Conservation (phyloP, 345 rosid genomes). For the Camelina sativa region DNA sequence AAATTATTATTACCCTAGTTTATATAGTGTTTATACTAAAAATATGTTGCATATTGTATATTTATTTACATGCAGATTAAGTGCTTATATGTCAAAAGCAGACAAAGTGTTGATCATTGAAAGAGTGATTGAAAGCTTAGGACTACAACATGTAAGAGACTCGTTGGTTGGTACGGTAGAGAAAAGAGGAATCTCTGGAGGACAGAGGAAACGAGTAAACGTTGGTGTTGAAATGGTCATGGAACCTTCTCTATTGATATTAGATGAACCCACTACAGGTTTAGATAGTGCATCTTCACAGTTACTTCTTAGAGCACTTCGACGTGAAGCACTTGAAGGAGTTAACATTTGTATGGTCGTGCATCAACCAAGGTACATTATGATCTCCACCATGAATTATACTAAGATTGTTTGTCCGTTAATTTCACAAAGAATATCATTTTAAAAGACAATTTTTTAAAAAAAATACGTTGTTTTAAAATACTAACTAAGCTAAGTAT, state of each 20-base stretch:
- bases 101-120: conserved; percentile 88
- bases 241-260: conserved; percentile 91
- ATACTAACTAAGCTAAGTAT: too few relatives aligned
- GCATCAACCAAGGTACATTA: conserved; percentile 83
- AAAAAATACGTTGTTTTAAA: too few relatives aligned
- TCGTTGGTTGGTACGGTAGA: conserved; percentile 90
- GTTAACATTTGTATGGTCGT: conserved; percentile 89
- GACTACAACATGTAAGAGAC: conserved; percentile 81
- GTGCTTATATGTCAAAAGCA: conserved; percentile 79
- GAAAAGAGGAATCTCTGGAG: conserved; percentile 91
- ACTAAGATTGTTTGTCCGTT: too few relatives aligned
- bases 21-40: not conserved
- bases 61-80: conserved; percentile 52
- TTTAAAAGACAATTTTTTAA: too few relatives aligned
- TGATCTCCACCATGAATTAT: not conserved
- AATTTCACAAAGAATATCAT: too few relatives aligned
- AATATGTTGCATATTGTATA: not conserved
- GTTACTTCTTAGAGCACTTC: conserved; percentile 79
- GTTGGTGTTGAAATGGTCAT: conserved; percentile 95
- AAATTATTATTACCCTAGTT: not conserved
- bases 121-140: conserved; percentile 89
- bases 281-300: conserved; percentile 88
- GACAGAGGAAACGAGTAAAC: conserved; percentile 92
- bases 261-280: conserved; percentile 94
- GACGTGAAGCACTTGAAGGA: conserved; percentile 92